phyloP scores from a whole-genome alignment of 495 filamentous ascomycete species.

The Aspergillus ostianus region DNA sequence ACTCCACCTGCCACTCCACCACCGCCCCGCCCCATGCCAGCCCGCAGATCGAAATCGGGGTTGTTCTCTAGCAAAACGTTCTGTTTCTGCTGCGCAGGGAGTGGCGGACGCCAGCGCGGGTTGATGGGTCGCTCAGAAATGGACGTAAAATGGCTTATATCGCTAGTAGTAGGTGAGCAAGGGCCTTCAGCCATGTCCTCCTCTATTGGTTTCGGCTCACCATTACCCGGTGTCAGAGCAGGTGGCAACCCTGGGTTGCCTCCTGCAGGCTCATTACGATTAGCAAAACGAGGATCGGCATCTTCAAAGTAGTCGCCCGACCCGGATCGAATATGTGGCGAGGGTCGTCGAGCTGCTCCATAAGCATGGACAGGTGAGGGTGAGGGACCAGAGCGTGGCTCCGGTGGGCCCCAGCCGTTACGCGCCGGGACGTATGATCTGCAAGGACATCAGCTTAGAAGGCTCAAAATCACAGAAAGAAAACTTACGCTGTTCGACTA shows the following conservation, averaged over 20 bases:
- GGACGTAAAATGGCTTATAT: slow-evolving; percentile 78
- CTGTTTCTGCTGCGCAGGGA: slow-evolving; percentile 43
- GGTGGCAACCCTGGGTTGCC: slow-evolving; percentile 27
- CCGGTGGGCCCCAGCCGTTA: slow-evolving; percentile 37
- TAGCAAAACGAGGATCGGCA: slow-evolving; percentile 82
- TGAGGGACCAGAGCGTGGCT: slow-evolving; percentile 21
- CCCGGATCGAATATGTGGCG: slow-evolving; percentile 38
- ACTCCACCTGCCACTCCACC: slow-evolving; percentile 14
- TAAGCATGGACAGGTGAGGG: slow-evolving; percentile 14
- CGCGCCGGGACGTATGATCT: slow-evolving; percentile 66
- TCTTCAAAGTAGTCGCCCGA: slow-evolving; percentile 84
- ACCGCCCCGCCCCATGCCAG: slow-evolving; percentile 24
- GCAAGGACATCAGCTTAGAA: slow-evolving; percentile 28
- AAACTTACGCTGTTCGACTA: slow-evolving; percentile 69
- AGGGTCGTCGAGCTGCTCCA: slow-evolving; percentile 7
- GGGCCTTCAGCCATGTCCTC: slow-evolving; percentile 66
- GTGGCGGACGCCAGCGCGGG: slow-evolving; percentile 69
- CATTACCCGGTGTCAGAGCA: slow-evolving; percentile 36
- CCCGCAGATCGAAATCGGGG: slow-evolving; percentile 67
- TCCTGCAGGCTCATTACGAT: slow-evolving; percentile 32
- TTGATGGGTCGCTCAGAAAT: slow-evolving; percentile 84
- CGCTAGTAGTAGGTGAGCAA: slow-evolving; percentile 72
- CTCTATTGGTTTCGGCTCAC: slow-evolving; percentile 30
- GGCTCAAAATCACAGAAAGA: slow-evolving; percentile 7
- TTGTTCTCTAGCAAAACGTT: slow-evolving; percentile 66